phyloP scores from a whole-genome alignment of 345 rosid species.

The Raphanus raphanistrum region DNA sequence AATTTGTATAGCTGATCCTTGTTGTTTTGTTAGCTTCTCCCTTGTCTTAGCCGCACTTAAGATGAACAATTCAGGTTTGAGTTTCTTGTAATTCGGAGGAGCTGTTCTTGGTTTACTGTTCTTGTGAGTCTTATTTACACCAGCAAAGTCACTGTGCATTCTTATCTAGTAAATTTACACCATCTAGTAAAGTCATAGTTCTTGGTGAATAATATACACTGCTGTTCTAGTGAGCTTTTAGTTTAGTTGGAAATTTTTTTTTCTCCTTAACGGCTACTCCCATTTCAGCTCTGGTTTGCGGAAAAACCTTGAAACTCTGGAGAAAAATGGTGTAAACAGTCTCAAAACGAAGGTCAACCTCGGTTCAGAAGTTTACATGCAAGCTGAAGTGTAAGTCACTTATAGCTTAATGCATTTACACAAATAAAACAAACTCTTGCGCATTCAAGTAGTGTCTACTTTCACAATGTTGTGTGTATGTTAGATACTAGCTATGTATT shows the following conservation, averaged over 20 bases:
- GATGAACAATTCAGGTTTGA: background rate
- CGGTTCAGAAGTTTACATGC: conserved; percentile 93
- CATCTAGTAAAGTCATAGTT: background rate
- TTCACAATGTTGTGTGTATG: background rate
- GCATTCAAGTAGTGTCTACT: background rate
- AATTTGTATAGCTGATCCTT: background rate
- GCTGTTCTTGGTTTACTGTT: background rate
- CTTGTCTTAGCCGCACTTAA: background rate
- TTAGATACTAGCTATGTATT: conserved; percentile 8
- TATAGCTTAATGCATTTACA: conserved; percentile 10
- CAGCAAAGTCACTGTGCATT: too few species aligned
- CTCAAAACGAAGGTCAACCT: conserved; percentile 82
- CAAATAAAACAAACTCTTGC: background rate
- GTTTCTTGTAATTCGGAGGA: background rate
- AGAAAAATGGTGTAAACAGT: conserved; percentile 72
- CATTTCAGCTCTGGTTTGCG: conserved; percentile 63
- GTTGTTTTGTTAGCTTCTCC: background rate
- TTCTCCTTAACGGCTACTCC: conserved; percentile 20
- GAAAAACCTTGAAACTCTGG: conserved; percentile 65
- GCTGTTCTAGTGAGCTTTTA: background rate
- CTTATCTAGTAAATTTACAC: too few species aligned
- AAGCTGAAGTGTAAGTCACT: conserved; percentile 80
- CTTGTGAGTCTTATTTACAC: background rate
- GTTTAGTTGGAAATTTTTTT: background rate
- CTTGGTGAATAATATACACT: background rate